Conservation (phyloP, 31 red algal genomes). For the Asparagopsis taxiformis region DNA sequence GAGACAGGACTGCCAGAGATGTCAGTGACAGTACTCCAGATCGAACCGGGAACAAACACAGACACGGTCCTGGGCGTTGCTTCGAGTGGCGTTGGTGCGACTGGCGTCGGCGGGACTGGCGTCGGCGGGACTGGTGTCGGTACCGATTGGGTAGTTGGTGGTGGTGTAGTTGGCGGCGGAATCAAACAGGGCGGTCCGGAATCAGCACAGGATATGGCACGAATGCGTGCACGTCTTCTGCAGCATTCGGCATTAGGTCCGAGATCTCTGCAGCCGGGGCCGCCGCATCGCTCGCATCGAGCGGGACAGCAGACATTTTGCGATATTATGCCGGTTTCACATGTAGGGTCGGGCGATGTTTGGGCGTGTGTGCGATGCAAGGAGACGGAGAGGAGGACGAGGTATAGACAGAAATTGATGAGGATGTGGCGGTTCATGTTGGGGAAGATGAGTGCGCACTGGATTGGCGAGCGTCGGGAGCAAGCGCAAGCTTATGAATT, state of each 20-base stretch:
- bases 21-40: background rate
- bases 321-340: slow-evolving; percentile 10
- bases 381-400: too few species aligned
- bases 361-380: too few species aligned
- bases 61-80: background rate
- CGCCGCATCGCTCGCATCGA: slow-evolving; percentile 21
- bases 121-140: too few species aligned
- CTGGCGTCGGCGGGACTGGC: too few species aligned
- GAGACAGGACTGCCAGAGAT: background rate
- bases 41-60: slow-evolving; percentile 1
- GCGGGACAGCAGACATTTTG: slow-evolving; percentile 18
- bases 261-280: slow-evolving; percentile 5
- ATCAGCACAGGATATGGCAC: slow-evolving; percentile 7
- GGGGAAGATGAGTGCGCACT: too few species aligned
- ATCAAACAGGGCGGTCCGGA: slow-evolving; percentile 5
- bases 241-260: slow-evolving; percentile 12
- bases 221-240: background rate
- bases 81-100: background rate
- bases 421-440: too few species aligned
- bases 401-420: too few species aligned
- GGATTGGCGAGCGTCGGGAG: too few species aligned
- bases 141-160: too few species aligned
- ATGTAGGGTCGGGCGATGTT: slow-evolving; percentile 26
- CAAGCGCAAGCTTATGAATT: too few species aligned
- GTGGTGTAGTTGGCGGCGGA: too few species aligned